phyloP scores from a whole-genome alignment of 495 filamentous ascomycete species.

The Letharia columbiana region DNA sequence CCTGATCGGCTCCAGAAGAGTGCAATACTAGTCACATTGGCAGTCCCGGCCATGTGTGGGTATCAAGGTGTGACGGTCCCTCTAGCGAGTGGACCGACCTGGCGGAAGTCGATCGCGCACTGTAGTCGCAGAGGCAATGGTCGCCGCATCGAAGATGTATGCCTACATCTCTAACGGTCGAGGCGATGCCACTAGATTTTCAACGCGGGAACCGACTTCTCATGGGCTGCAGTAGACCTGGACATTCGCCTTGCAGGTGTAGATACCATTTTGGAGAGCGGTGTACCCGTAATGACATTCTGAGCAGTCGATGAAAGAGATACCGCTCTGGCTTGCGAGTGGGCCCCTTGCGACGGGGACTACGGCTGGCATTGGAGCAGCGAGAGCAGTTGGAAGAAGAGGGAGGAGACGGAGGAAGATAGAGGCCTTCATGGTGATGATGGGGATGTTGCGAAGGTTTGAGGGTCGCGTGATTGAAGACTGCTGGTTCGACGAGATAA shows the following conservation, averaged over 20 bases:
- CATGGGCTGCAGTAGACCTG: background rate
- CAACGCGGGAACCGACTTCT: background rate
- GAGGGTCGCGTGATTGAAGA: background rate
- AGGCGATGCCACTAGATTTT: background rate
- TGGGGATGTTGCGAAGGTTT: background rate
- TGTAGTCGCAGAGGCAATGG: background rate
- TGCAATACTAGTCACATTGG: background rate
- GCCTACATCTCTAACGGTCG: background rate
- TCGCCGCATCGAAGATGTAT: background rate
- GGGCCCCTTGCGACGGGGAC: background rate
- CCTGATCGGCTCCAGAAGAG: background rate
- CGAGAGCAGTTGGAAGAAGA: background rate
- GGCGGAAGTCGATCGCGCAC: background rate
- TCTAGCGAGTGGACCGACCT: background rate
- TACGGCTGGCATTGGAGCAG: background rate
- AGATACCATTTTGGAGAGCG: background rate
- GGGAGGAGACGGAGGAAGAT: background rate
- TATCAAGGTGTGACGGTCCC: too few species aligned
- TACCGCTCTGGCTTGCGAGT: background rate
- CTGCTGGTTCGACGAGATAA: too few species aligned
- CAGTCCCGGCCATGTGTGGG: background rate
- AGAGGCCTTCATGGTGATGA: background rate
- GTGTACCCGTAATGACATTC: background rate
- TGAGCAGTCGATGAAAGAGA: constrained; percentile 1
- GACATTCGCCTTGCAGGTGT: background rate